A percentile compares a stretch with the other conserved stretches of the same genome.
These are phyloP conservation scores for Trichoderma asperellum DNA, from an alignment of 2,329 filamentous ascomycete species.

Conservation along the genomic window DNA sequence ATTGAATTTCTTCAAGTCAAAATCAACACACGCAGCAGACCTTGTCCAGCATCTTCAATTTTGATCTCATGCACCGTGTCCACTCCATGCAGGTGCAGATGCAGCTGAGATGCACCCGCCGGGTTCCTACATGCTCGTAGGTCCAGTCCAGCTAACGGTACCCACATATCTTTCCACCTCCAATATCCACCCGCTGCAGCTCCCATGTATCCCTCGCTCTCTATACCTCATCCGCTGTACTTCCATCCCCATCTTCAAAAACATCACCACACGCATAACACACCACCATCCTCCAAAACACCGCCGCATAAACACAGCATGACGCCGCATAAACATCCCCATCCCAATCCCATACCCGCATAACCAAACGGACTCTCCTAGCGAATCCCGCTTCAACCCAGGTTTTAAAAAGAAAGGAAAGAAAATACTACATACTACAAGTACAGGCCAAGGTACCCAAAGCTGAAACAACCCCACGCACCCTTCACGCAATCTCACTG, in stretches of 20 bases:
- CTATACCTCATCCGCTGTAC: neutral
- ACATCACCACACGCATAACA: neutral
- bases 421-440: no score
- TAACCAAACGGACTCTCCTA: neutral
- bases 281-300: neutral
- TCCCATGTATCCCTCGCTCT: neutral
- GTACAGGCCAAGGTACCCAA: neutral
- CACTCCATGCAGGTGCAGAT: neutral
- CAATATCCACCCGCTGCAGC: neutral
- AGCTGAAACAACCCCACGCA: constrained; percentile 13
- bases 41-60: no score
- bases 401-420: neutral
- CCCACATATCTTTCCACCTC: neutral
- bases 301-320: neutral
- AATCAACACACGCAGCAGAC: no score
- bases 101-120: neutral
- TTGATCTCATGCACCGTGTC: neutral
- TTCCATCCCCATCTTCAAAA: neutral
- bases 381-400: neutral
- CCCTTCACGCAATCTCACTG: constrained; percentile 21
- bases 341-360: neutral
- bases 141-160: neutral
- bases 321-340: neutral
- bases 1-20: no score
- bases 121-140: neutral